phyloP scores from a whole-genome alignment of 1,284 basidiomycete species.

The Microbotryum scabiosae region DNA sequence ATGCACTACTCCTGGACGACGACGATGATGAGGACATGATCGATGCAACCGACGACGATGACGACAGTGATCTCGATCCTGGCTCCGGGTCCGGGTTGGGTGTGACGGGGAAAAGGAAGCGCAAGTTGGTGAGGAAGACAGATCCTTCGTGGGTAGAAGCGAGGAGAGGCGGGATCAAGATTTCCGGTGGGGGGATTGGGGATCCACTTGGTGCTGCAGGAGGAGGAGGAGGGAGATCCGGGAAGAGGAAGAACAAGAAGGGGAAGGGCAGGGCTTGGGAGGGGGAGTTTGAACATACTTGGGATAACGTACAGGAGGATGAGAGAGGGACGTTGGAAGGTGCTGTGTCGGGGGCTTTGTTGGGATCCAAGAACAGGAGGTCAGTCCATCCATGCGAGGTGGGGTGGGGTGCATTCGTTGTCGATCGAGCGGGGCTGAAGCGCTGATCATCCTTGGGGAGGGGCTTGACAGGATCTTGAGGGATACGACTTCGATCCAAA shows the following conservation, averaged over 20 bases:
- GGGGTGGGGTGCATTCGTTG: background rate
- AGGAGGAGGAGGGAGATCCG: background rate
- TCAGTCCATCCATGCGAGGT: conserved; percentile 39
- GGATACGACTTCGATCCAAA: conserved; percentile 75
- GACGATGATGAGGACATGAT: conserved; percentile 5
- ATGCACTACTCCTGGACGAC: background rate
- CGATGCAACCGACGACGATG: background rate
- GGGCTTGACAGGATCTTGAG: conserved; percentile 44
- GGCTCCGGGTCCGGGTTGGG: conserved; percentile 3
- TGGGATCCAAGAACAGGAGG: conserved; percentile 74
- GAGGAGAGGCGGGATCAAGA: conserved; percentile 2
- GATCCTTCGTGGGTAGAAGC: conserved; percentile 7
- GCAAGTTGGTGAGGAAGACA: conserved; percentile 4
- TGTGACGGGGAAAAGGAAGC: background rate
- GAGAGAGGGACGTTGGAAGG: conserved; percentile 82
- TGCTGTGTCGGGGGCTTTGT: conserved; percentile 80
- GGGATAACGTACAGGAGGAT: conserved; percentile 96
- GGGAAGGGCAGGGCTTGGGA: conserved; percentile 73
- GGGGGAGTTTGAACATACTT: conserved; percentile 83
- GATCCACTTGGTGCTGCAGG: background rate
- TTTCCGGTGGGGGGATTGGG: background rate
- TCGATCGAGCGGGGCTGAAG: conserved; percentile 42
- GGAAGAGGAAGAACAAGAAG: conserved; percentile 41
- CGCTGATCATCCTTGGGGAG: conserved; percentile 1
- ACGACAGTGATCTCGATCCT: background rate